Evolutionary conservation across 352 stramenopile genomes (phyloP).

Genomic region (Thalassiosira livingstoniorum): DNA sequence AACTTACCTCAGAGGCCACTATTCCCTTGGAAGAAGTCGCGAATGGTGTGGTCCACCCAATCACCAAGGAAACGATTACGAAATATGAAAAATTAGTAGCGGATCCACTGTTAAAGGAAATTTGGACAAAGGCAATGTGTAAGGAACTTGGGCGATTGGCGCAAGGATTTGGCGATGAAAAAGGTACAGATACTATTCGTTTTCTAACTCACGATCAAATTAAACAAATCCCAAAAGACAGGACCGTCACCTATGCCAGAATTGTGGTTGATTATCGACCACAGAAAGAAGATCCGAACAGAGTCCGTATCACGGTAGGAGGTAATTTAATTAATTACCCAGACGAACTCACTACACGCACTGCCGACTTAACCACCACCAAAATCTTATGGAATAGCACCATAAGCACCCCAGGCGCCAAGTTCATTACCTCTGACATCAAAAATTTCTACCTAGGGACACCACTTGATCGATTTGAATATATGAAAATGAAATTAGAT

Average conservation of each 20-base stretch:
- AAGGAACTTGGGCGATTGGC: slow-evolving; percentile 41
- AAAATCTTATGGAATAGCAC: slow-evolving; percentile 42
- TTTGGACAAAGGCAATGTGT: slow-evolving; percentile 21
- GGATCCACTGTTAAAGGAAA: neutral
- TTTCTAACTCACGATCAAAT: slow-evolving; percentile 35
- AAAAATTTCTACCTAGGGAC: neutral
- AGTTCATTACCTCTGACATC: neutral
- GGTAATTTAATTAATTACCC: neutral
- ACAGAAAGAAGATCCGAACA: slow-evolving; percentile 23
- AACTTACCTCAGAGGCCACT: no score
- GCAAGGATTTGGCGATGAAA: neutral
- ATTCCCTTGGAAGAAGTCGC: neutral
- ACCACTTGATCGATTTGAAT: neutral
- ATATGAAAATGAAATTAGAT: neutral
- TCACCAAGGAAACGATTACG: slow-evolving; percentile 16
- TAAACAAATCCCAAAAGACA: slow-evolving; percentile 13
- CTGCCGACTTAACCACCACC: slow-evolving; percentile 19
- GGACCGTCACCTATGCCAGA: slow-evolving; percentile 39
- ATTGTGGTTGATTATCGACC: slow-evolving; percentile 28
- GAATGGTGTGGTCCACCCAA: slow-evolving; percentile 3
- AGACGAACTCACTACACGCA: slow-evolving; percentile 25
- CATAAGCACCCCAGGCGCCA: neutral
- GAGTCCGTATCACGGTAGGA: slow-evolving; percentile 21
- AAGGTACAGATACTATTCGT: slow-evolving; percentile 35
- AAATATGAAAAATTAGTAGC: neutral